Conservation (phyloP, 129 eudicot genomes). For the Pseudognaphalium luteoalbum region DNA sequence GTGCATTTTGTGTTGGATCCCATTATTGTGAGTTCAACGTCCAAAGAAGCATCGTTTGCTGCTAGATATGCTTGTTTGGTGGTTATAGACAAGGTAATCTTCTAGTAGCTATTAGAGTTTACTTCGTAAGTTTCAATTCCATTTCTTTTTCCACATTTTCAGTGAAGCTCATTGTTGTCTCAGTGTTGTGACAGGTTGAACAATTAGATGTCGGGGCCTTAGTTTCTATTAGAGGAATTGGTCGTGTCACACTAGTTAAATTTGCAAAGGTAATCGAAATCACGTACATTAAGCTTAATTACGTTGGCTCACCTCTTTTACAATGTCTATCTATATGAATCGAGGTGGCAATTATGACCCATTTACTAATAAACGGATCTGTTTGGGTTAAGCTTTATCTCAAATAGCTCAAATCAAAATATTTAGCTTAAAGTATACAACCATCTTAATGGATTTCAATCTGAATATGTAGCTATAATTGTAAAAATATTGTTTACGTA, state of each 20-base stretch:
- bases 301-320: not conserved
- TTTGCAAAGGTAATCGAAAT: slow-evolving; percentile 48
- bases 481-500: not conserved
- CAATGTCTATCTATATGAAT: not conserved
- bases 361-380: not conserved
- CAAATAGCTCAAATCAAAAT: not conserved
- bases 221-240: slow-evolving; percentile 69
- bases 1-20: slow-evolving; percentile 86
- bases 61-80: slow-evolving; percentile 81
- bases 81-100: slow-evolving; percentile 66
- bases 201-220: slow-evolving; percentile 72
- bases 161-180: slow-evolving; percentile 29
- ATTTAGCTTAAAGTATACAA: not conserved
- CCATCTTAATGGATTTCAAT: not conserved
- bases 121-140: slow-evolving; percentile 23
- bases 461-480: not conserved
- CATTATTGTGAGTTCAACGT: slow-evolving; percentile 43
- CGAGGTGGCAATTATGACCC: not conserved
- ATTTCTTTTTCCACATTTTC: slow-evolving; percentile 5
- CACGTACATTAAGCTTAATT: not conserved
- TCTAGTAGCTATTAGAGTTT: slow-evolving; percentile 9
- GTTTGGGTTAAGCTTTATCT: not conserved
- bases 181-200: slow-evolving; percentile 60
- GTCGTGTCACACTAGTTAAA: slow-evolving; percentile 65
- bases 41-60: slow-evolving; percentile 61